A percentile compares a stretch with the other conserved stretches of the same genome.
Conservation (phyloP, 2,329 filamentous ascomycete genomes). For the Tolypocladium tundrense region DNA sequence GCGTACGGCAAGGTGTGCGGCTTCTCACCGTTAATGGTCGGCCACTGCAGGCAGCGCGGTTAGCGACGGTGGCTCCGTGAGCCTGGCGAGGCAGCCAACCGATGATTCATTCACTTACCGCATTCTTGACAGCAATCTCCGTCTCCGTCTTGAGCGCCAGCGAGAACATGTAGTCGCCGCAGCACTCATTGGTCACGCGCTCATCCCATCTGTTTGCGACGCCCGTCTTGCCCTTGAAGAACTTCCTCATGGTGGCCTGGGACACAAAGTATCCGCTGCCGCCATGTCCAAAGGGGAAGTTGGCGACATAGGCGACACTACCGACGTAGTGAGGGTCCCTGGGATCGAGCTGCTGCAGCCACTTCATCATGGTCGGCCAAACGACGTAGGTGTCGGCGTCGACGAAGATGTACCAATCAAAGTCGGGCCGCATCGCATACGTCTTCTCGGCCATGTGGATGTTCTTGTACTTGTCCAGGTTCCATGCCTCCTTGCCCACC, state of each 20-base stretch:
- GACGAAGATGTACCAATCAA: constrained; percentile 51
- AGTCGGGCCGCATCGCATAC: constrained; percentile 36
- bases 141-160: constrained; percentile 33
- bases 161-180: constrained; percentile 41
- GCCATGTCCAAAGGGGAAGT: constrained; percentile 41
- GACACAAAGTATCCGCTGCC: constrained; percentile 46
- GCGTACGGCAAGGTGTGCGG: constrained; percentile 38
- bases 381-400: constrained; percentile 49
- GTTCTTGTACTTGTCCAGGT: constrained; percentile 53
- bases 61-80: not conserved
- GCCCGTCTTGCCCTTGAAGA: constrained; percentile 29
- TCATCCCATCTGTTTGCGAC: constrained; percentile 37
- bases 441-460: constrained; percentile 48
- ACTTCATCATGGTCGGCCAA: constrained; percentile 40
- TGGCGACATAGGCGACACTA: constrained; percentile 31
- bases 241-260: constrained; percentile 36
- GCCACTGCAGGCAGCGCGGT: constrained; percentile 25
- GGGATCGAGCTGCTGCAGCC: constrained; percentile 34
- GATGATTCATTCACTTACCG: constrained; percentile 20
- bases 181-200: constrained; percentile 30
- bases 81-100: not conserved
- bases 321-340: constrained; percentile 37
- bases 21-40: constrained; percentile 46
- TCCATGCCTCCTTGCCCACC: constrained; percentile 31
- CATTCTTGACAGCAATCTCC: constrained; percentile 28